Percentiles rank a stretch among this genome's conserved stretches.
These are phyloP conservation scores for Phytophthora ramorum DNA, from an alignment of 352 stramenopile species.

Conservation along the genomic window DNA sequence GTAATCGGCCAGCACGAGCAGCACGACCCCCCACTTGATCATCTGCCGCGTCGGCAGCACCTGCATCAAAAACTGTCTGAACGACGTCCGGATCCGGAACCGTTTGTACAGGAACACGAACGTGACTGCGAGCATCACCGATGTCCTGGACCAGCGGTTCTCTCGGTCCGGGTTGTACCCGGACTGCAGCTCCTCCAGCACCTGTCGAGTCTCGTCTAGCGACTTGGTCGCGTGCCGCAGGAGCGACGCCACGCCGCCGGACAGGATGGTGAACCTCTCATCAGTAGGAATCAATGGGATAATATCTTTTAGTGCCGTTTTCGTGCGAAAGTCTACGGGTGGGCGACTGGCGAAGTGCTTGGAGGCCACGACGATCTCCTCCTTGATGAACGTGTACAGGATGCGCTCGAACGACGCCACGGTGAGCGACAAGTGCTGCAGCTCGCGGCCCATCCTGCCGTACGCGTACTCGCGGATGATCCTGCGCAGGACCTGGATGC, in stretches of 20 bases:
- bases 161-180: slow-evolving; percentile 87
- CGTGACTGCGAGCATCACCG: slow-evolving; percentile 55
- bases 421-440: slow-evolving; percentile 88
- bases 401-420: slow-evolving; percentile 87
- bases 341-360: slow-evolving; percentile 59
- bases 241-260: slow-evolving; percentile 78
- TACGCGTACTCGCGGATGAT: slow-evolving; percentile 91
- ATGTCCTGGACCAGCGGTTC: slow-evolving; percentile 86
- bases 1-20: slow-evolving; percentile 69
- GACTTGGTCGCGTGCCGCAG: slow-evolving; percentile 85
- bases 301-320: slow-evolving; percentile 89
- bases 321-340: slow-evolving; percentile 77
- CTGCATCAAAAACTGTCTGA: slow-evolving; percentile 69
- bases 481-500: slow-evolving; percentile 78
- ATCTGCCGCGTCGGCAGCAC: slow-evolving; percentile 68
- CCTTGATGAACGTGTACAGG: slow-evolving; percentile 90
- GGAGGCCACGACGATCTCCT: slow-evolving; percentile 87
- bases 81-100: slow-evolving; percentile 76
- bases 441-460: slow-evolving; percentile 78
- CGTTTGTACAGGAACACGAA: slow-evolving; percentile 76
- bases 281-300: slow-evolving; percentile 86
- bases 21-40: slow-evolving; percentile 67
- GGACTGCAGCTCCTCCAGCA: slow-evolving; percentile 82
- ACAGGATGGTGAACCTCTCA: slow-evolving; percentile 85
- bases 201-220: slow-evolving; percentile 77